Base-by-base conservation (phyloP, 2,329 filamentous ascomycete species). In the Trichoderma semiorbis region DNA sequence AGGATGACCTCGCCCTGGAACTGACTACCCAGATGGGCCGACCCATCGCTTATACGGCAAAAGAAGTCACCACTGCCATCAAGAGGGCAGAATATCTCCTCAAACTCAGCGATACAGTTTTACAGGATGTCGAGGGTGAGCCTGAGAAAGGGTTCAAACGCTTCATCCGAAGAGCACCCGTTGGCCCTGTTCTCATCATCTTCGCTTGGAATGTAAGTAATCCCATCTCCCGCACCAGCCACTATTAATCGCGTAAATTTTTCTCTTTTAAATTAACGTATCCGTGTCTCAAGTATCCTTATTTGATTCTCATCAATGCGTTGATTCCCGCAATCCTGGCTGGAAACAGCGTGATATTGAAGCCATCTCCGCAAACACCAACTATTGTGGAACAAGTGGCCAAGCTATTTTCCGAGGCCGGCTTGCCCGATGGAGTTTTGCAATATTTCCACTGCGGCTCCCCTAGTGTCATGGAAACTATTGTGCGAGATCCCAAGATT, bases 1-100 rank as follows among this genome's bases (percentile, higher is more conserved):
- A 94, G 81, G 92, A 96, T 89, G 92, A 90, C 74, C 86, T 98
- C 39, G 94, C 92, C 7, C 87, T 89, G 75, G 95, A 98, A 80
- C 84, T 98, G 72, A 98, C 95, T 0, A 91, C 93, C 80, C 95
- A 98, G 84, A 98, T 98, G 95, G 95, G 95, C 55, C 88, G 95
- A 24, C 95, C 95, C 39, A 97, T 98, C 77, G 88, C 92, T 47
- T 98, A 95, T 81, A 93, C 93, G 0, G 90, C 88, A 61, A 94
- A 90, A 76, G 95, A 98, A 84, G 87, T 98, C 75, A 84, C 89
- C 34, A 98, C 95, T 18, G 95, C 95, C 8, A 88, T 97, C 75
- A 93, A 92, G 83, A 89, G 95, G 74, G 93, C 91, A 75, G 90
- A 97, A 78, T 97, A 97, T 79, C 85, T 98, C 71, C 86, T 97